Evolutionary conservation across 2,329 filamentous ascomycete species (phyloP).

Genomic region (Fusarium vanettenii): DNA sequence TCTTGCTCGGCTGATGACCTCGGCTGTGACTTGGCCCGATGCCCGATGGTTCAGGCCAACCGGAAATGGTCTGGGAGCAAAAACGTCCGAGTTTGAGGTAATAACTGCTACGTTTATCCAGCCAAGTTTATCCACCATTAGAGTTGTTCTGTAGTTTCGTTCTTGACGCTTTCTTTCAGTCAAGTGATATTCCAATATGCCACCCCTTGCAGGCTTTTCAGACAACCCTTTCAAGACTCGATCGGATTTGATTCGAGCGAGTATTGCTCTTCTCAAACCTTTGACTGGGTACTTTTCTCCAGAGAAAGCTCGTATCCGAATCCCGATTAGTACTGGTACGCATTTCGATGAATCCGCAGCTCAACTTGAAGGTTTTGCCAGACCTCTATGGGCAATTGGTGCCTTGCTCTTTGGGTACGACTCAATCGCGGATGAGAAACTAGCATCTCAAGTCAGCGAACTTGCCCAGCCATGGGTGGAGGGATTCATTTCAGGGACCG

Average conservation of each 20-base stretch:
- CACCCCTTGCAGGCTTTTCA: conserved; percentile 53
- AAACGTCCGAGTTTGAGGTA: not conserved
- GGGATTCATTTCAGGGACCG: conserved; percentile 47
- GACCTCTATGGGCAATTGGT: conserved; percentile 52
- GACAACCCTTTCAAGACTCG: conserved; percentile 53
- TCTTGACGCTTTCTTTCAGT: not conserved
- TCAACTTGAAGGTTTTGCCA: conserved; percentile 58
- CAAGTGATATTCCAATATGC: conserved; percentile 43
- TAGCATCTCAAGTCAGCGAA: conserved; percentile 1
- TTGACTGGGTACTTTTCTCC: conserved; percentile 49
- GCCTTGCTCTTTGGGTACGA: conserved; percentile 53
- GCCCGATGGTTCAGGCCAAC: conserved; percentile 14
- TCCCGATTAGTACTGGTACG: conserved; percentile 52
- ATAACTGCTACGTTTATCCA: not conserved
- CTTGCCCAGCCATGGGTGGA: conserved; percentile 46
- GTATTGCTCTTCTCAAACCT: conserved; percentile 49
- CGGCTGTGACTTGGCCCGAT: conserved; percentile 24
- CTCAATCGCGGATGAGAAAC: conserved; percentile 41
- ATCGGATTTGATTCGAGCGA: conserved; percentile 50
- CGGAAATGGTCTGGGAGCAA: not conserved
- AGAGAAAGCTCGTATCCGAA: conserved; percentile 48
- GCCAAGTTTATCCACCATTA: not conserved
- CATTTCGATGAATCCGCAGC: conserved; percentile 59
- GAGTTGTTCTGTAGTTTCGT: not conserved
- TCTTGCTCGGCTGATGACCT: not conserved